Conservation (phyloP, 371 early-diverging fungal species). For the Syncephalis plumigaleata region DNA sequence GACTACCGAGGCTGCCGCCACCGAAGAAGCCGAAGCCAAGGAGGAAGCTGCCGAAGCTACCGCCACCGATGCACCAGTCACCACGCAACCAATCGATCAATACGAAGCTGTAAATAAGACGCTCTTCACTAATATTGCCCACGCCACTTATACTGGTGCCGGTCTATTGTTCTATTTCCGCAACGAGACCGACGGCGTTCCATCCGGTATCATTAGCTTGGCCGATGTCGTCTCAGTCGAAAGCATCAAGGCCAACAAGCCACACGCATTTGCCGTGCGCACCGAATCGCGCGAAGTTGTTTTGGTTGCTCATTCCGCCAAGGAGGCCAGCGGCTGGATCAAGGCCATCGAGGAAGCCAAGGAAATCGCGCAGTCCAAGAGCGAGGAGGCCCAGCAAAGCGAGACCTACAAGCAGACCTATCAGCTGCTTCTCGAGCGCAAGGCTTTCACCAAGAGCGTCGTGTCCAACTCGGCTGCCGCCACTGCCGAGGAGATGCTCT, state of each 20-base stretch:
- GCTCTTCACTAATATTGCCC: conserved; percentile 18
- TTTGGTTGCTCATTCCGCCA: conserved; percentile 16
- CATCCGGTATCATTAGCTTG: conserved; percentile 22
- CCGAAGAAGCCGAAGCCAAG: conserved; percentile 1
- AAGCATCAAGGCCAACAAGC: conserved; percentile 14
- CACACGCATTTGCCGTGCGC: conserved; percentile 17
- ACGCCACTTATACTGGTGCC: conserved; percentile 18
- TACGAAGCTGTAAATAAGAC: conserved; percentile 16
- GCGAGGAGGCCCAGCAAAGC: conserved; percentile 5
- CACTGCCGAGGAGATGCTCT: not conserved
- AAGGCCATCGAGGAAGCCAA: conserved; percentile 11
- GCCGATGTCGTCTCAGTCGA: conserved; percentile 15
- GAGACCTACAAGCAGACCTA: conserved; percentile 4
- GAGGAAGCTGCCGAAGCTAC: not conserved
- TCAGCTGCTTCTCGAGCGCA: conserved; percentile 1
- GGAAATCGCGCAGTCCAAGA: conserved; percentile 2
- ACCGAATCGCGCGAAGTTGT: conserved; percentile 19
- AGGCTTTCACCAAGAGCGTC: not conserved
- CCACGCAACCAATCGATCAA: conserved; percentile 12
- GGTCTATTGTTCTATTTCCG: conserved; percentile 20
- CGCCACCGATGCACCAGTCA: conserved; percentile 1
- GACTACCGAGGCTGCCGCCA: not conserved
- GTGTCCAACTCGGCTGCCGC: not conserved
- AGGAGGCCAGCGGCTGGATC: conserved; percentile 19
- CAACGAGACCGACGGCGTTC: conserved; percentile 14